A percentile compares a stretch with the other conserved stretches of the same genome.
Conservation (phyloP, 2,329 filamentous ascomycete genomes). For the Exophiala lecanii-corni region DNA sequence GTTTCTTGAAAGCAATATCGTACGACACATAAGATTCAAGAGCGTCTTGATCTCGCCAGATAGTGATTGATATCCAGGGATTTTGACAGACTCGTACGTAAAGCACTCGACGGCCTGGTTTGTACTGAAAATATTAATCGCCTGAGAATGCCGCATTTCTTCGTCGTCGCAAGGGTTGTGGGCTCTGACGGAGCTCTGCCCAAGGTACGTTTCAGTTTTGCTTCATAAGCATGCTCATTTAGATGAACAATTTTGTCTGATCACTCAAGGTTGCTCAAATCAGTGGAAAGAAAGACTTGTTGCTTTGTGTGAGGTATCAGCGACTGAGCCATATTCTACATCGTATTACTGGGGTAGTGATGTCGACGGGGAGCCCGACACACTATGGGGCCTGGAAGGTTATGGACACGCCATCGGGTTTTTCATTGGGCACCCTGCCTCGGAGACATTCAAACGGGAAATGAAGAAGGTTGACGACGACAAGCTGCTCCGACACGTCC, state of each 20-base stretch:
- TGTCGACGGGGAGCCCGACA: slow-evolving; percentile 10
- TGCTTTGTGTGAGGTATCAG: slow-evolving; percentile 8
- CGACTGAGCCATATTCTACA: slow-evolving; percentile 11
- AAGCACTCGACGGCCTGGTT: too few species aligned
- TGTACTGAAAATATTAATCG: neutral
- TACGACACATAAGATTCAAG: too few species aligned
- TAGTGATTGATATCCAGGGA: too few species aligned
- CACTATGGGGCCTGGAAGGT: slow-evolving; percentile 13
- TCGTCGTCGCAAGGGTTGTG: slow-evolving; percentile 10
- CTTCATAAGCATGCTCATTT: neutral
- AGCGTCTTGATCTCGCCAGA: too few species aligned
- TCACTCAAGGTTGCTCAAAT: neutral
- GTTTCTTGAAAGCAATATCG: too few species aligned
- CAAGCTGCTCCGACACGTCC: slow-evolving; percentile 11
- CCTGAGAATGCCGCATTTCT: slow-evolving; percentile 2
- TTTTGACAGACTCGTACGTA: too few species aligned
- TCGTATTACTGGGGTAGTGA: slow-evolving; percentile 13
- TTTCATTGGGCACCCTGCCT: slow-evolving; percentile 5
- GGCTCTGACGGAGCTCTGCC: slow-evolving; percentile 8
- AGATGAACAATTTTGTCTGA: neutral
- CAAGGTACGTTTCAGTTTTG: slow-evolving; percentile 3
- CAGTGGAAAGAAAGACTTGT: slow-evolving; percentile 10
- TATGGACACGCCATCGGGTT: slow-evolving; percentile 8
- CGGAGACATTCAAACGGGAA: slow-evolving; percentile 24
- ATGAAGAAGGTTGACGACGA: slow-evolving; percentile 25